Evolutionary conservation across 2,329 filamentous ascomycete species (phyloP).

Genomic region (Venturiaceae sp.): DNA sequence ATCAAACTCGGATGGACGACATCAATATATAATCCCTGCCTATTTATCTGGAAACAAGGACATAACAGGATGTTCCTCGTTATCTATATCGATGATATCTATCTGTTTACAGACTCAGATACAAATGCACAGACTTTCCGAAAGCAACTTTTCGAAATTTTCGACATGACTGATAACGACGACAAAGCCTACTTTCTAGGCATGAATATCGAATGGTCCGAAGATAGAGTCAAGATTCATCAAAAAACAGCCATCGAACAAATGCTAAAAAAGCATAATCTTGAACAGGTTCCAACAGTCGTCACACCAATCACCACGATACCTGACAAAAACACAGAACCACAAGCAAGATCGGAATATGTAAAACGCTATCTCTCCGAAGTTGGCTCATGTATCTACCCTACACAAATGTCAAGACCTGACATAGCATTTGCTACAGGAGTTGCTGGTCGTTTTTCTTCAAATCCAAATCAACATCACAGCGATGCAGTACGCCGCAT

Average conservation of each 20-base stretch:
- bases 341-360: neutral
- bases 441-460: neutral
- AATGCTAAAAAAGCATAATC: neutral
- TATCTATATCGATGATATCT: constrained; percentile 20
- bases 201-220: neutral
- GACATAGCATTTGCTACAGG: neutral
- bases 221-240: neutral
- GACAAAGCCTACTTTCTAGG: neutral
- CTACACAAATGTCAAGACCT: neutral
- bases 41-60: constrained; percentile 4
- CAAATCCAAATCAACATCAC: neutral
- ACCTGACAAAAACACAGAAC: neutral
- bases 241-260: constrained; percentile 12
- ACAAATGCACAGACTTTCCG: neutral
- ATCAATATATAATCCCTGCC: neutral
- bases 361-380: neutral
- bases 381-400: neutral
- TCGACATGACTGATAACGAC: neutral
- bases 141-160: neutral
- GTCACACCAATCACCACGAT: neutral
- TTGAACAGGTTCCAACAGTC: neutral
- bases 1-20: constrained; percentile 11
- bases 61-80: constrained; percentile 13
- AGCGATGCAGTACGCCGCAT: neutral
- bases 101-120: constrained; percentile 11